Evolutionary conservation across 2,329 filamentous ascomycete genomes (phyloP).

Genomic region (Cercospora janseana): DNA sequence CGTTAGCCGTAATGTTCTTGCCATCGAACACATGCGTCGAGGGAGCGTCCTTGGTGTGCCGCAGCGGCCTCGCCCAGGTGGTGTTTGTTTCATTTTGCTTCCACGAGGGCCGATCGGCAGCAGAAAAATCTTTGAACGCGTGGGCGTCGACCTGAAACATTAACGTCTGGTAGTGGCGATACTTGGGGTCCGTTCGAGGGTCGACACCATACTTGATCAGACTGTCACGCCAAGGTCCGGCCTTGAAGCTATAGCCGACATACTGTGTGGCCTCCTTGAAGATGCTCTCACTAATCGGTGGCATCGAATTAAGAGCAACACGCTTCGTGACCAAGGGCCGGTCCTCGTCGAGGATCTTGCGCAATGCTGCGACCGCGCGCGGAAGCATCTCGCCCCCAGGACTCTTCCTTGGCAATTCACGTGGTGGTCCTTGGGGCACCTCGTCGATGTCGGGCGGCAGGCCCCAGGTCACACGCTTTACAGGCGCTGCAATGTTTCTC

Average conservation of each 20-base stretch:
- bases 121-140: conserved; percentile 25
- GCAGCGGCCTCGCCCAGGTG: conserved; percentile 21
- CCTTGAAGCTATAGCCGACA: conserved; percentile 87
- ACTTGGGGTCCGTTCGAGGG: conserved; percentile 72
- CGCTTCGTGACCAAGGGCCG: conserved; percentile 86
- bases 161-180: conserved; percentile 82
- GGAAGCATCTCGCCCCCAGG: conserved; percentile 52
- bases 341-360: conserved; percentile 61
- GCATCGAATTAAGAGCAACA: conserved; percentile 71
- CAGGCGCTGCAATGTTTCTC: conserved; percentile 47
- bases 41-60: conserved; percentile 33
- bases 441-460: conserved; percentile 60
- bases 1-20: conserved; percentile 68
- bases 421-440: conserved; percentile 61
- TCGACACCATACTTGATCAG: conserved; percentile 84
- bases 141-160: conserved; percentile 67
- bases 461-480: conserved; percentile 28
- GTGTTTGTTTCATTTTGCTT: conserved; percentile 19
- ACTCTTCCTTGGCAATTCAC: conserved; percentile 39
- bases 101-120: conserved; percentile 5
- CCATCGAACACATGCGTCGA: conserved; percentile 81
- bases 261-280: conserved; percentile 78
- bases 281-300: conserved; percentile 49
- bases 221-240: conserved; percentile 86
- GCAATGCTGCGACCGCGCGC: conserved; percentile 63